Conservation (phyloP, 805 yeast species). For the Ogataea henricii region DNA sequence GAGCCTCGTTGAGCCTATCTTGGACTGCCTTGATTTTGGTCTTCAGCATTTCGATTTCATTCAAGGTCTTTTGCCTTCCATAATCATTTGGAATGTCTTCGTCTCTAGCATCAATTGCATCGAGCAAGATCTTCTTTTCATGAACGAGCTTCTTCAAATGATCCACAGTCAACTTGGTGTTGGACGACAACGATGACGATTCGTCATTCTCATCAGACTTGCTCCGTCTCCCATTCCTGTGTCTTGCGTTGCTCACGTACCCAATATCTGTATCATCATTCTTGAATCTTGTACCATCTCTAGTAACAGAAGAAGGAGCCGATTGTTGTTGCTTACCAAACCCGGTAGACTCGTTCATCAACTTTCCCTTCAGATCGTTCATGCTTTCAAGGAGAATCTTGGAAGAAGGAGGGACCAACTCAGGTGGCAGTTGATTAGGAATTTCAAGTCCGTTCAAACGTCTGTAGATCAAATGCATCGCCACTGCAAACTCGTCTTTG, state of each 20-base stretch:
- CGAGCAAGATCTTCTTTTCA: constrained; percentile 70
- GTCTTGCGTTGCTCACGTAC: constrained; percentile 61
- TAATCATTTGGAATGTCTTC: constrained; percentile 39
- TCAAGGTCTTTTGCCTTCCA: constrained; percentile 40
- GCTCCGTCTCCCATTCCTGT: constrained; percentile 45
- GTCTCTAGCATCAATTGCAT: constrained; percentile 71
- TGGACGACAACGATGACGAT: constrained; percentile 19
- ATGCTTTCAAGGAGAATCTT: constrained; percentile 71
- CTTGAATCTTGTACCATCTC: constrained; percentile 61
- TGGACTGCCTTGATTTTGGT: constrained; percentile 54
- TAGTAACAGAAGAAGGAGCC: constrained; percentile 33
- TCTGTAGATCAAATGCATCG: constrained; percentile 95
- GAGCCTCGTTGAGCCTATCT: constrained; percentile 34
- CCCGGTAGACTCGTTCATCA: constrained; percentile 43
- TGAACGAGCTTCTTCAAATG: constrained; percentile 64
- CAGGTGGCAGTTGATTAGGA: constrained; percentile 83
- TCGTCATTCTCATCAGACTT: constrained; percentile 20
- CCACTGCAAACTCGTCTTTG: constrained; percentile 90
- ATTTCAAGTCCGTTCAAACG: constrained; percentile 85
- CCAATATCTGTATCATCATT: constrained; percentile 71
- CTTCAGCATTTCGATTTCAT: constrained; percentile 67
- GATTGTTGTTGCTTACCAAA: constrained; percentile 19
- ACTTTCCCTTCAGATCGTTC: constrained; percentile 66
- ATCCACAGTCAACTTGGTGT: constrained; percentile 47
- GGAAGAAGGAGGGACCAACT: constrained; percentile 84